Evolutionary conservation across 805 yeast species (phyloP).

Genomic region (Sugiyamaella qingdaonensis): DNA sequence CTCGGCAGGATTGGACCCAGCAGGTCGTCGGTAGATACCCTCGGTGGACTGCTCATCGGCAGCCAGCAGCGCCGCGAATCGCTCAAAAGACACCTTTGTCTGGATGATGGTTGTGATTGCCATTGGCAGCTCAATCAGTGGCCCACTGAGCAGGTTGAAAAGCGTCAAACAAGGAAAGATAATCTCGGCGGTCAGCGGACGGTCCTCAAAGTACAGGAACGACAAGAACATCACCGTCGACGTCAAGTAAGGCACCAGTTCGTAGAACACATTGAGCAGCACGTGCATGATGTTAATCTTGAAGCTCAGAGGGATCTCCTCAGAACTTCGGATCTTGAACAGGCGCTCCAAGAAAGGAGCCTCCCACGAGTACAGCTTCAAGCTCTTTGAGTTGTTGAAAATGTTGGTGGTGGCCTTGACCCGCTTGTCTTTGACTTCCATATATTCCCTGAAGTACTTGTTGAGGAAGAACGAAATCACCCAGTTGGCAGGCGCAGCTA

Average conservation of each 20-base stretch:
- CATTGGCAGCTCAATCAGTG: slow-evolving; percentile 78
- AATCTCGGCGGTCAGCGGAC: slow-evolving; percentile 66
- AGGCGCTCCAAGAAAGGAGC: slow-evolving; percentile 69
- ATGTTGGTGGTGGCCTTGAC: slow-evolving; percentile 80
- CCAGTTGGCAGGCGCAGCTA: slow-evolving; percentile 7
- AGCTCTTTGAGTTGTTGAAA: slow-evolving; percentile 77
- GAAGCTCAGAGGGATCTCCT: slow-evolving; percentile 64
- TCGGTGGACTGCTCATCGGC: slow-evolving; percentile 82
- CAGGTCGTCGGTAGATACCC: slow-evolving; percentile 41
- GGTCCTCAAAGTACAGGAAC: slow-evolving; percentile 50
- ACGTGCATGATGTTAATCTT: slow-evolving; percentile 34
- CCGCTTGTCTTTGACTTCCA: slow-evolving; percentile 85
- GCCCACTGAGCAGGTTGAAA: slow-evolving; percentile 71
- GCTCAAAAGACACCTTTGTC: slow-evolving; percentile 79
- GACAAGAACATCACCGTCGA: slow-evolving; percentile 83
- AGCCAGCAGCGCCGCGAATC: slow-evolving; percentile 73
- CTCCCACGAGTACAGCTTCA: slow-evolving; percentile 95
- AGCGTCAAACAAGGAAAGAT: slow-evolving; percentile 84
- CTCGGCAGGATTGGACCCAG: slow-evolving; percentile 26
- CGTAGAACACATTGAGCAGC: slow-evolving; percentile 58
- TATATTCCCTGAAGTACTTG: slow-evolving; percentile 49
- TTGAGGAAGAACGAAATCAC: slow-evolving; percentile 2
- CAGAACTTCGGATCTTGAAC: slow-evolving; percentile 75
- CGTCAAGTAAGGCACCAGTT: slow-evolving; percentile 81
- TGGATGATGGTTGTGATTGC: slow-evolving; percentile 77